Evolutionary conservation across 2,329 filamentous ascomycete species (phyloP).

Genomic region (Alternaria rosae): DNA sequence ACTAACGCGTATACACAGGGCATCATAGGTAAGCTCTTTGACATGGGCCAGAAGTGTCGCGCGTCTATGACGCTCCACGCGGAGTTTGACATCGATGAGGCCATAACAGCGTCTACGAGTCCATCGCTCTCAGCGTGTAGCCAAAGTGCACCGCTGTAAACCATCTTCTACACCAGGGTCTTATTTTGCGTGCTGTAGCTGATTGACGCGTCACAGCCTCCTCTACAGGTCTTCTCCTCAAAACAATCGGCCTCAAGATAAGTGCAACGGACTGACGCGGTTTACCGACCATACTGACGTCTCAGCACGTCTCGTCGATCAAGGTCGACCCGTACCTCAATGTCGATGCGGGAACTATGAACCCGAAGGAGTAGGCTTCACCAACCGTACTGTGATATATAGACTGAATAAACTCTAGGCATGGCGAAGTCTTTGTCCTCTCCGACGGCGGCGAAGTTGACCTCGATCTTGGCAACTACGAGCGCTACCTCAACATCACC

Average conservation of each 20-base stretch:
- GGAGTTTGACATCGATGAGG: neutral
- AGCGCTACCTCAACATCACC: slow-evolving; percentile 81
- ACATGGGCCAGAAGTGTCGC: neutral
- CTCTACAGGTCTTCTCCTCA: slow-evolving; percentile 76
- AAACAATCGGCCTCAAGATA: slow-evolving; percentile 81
- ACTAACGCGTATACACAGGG: slow-evolving; percentile 56
- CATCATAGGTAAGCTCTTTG: slow-evolving; percentile 66
- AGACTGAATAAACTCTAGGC: slow-evolving; percentile 57
- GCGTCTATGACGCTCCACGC: neutral
- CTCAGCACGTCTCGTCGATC: slow-evolving; percentile 67
- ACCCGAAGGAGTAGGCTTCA: slow-evolving; percentile 66
- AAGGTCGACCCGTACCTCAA: slow-evolving; percentile 79
- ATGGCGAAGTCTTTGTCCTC: slow-evolving; percentile 89
- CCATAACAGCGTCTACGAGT: neutral
- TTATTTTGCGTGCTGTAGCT: neutral
- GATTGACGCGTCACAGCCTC: slow-evolving; percentile 62
- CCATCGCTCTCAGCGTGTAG: neutral
- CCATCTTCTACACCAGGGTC: neutral
- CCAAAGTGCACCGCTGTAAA: neutral
- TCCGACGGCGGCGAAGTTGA: slow-evolving; percentile 82
- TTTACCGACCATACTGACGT: slow-evolving; percentile 41
- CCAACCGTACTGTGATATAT: neutral
- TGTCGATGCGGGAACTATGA: slow-evolving; percentile 77
- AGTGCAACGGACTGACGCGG: slow-evolving; percentile 47
- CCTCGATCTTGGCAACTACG: slow-evolving; percentile 78